phyloP scores from a whole-genome alignment of 2,329 filamentous ascomycete genomes.

The Sporothrix inflata region DNA sequence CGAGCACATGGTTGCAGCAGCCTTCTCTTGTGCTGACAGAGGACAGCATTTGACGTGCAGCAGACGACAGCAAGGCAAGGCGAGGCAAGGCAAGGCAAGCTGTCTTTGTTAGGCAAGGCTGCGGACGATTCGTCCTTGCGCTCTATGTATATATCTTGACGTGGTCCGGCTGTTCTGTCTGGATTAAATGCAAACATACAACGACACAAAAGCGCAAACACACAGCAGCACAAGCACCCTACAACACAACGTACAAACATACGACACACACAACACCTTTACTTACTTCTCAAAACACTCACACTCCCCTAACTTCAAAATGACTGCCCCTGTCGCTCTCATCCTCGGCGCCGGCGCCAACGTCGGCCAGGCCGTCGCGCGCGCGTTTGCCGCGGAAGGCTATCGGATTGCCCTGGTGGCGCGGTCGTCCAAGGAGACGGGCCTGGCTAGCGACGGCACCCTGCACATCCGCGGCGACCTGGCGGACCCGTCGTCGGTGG shows the following conservation, averaged over 20 bases:
- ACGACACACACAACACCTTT: neutral
- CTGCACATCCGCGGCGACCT: slow-evolving; percentile 45
- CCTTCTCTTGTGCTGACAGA: too few species aligned
- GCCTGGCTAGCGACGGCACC: slow-evolving; percentile 34
- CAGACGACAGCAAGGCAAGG: neutral
- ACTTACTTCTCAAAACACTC: neutral
- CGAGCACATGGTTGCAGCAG: too few species aligned
- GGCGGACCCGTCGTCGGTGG: slow-evolving; percentile 42
- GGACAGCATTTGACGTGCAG: neutral
- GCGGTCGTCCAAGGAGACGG: slow-evolving; percentile 40
- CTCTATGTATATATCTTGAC: neutral
- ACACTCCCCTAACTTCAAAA: neutral
- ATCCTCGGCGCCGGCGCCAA: slow-evolving; percentile 51
- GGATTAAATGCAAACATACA: neutral
- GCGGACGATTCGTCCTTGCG: neutral
- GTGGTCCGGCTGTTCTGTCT: neutral
- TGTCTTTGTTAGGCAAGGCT: neutral
- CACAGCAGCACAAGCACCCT: neutral
- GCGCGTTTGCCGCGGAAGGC: slow-evolving; percentile 46
- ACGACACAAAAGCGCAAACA: neutral
- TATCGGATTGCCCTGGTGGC: slow-evolving; percentile 49
- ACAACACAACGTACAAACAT: neutral
- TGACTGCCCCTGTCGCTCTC: slow-evolving; percentile 38
- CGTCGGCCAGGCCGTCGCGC: slow-evolving; percentile 44
- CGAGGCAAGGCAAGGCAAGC: too few species aligned